Base-by-base conservation (phyloP, 495 filamentous ascomycete species). In the Aspergillus kassunensis region DNA sequence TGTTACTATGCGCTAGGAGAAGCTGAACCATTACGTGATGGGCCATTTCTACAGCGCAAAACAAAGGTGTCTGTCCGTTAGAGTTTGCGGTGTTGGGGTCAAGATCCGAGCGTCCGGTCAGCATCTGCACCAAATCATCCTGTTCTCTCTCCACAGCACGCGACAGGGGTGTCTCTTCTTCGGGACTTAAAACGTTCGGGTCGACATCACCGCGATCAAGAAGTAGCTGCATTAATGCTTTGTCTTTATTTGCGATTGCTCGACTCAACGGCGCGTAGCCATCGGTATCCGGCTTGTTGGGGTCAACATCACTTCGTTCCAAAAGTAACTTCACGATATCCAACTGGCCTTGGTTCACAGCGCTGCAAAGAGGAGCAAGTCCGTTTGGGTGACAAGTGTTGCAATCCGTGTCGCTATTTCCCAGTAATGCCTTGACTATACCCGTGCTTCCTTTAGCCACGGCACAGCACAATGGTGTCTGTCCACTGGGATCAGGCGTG, bases 261-360 rank as follows among this genome's bases (percentile, higher is more conserved):
- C 44, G 45, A 16, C 23, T 36, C 19, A 77, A 54, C 18, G 70
- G 67, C 40, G 72, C 68, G 34, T 44, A 51, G 6, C 65, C 59
- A 48, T 64, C 60, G 12, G 55, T 46, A 31, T 59, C 58, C 33
- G 49, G 55, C 12, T 49, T 54, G 30, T 67, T 59, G 16, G 42
- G 33, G n/a, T 43, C 55, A 35, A 50, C 57, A n/a, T 53, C 51
- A 15, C 29, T 57, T 16, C 44, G 43, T 30, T 50, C 48, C 18
- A 69, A 40, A 4, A 72, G 35, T 3, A 65, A 35, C 33, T 45
- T 27, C 24, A 65, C 62, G 1, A 65, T 56, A 9, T 33, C 49
- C 19, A 58, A 35, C 31, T 53, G n/a, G n/a, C 51, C 51, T 45
- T 53, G 21, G 16, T 40, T 40, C 18, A 53, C 34, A 13, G 51